Evolutionary conservation across 1,139 yeast species (phyloP), one percentile per base, ranked within the genome.

Genomic region (Suhomyces chickasaworum): DNA sequence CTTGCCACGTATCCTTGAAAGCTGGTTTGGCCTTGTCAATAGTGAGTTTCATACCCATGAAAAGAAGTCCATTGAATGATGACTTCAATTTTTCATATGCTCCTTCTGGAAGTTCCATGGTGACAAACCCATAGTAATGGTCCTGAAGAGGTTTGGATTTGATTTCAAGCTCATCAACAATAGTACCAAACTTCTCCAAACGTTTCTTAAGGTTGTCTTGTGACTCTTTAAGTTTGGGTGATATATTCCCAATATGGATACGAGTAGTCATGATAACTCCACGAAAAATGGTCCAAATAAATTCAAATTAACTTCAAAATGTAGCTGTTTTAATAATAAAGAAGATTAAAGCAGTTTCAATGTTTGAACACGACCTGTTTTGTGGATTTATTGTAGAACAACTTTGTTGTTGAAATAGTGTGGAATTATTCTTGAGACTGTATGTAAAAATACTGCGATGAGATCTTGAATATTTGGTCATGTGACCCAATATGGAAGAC

Each of bases 231-330:
- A 87, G 69, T 17, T 70, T 66, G 2, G 74, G 65, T 1, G 93
- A 82, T 35, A 88, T 76, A 47, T 83, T 78, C 12, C 95, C 93
- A 12, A 88, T 80, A 58, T 84, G 86, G n/a, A 87, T 60, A 39
- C 91, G 61, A 41, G 60, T 56, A 23, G 55, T 59, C 32, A 57
- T 53, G 33, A 10, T 35, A 4, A 3, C 10, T 12, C n/a, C 27
- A 21, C n/a, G 13, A 15, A 16, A 21, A 22, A 9, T 13, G 3
- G 17, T 13, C 32, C 15, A 5, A 13, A 29, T 2, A 6, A n/a
- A 3, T 2, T 17, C 32, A 29, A 29, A 29, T 13, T 15, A 29
- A n/a, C n/a, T n/a, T n/a, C n/a, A n/a, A n/a, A n/a, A n/a, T n/a
- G n/a, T n/a, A n/a, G n/a, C n/a, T n/a, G n/a, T n/a, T n/a, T n/a